Evolutionary conservation across 495 filamentous ascomycete genomes (phyloP).

Genomic region (Aspergillus cavernicola): DNA sequence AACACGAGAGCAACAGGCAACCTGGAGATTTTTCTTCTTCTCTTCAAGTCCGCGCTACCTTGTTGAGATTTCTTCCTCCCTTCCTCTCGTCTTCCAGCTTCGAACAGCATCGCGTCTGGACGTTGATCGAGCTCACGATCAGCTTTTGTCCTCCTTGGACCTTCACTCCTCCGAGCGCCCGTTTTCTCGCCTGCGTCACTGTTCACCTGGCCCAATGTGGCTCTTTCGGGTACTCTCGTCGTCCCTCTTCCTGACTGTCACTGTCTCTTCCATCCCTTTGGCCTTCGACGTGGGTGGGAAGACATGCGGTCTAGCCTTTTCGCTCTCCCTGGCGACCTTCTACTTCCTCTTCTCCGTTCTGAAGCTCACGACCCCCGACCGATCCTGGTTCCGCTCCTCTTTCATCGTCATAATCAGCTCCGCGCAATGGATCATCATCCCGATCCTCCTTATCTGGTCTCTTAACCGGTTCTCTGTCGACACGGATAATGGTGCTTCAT

Average conservation of each 20-base stretch:
- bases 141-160: slow-evolving; percentile 2
- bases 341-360: slow-evolving; percentile 84
- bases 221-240: slow-evolving; percentile 68
- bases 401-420: slow-evolving; percentile 60
- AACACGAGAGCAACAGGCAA: background rate
- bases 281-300: slow-evolving; percentile 96
- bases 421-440: slow-evolving; percentile 80
- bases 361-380: slow-evolving; percentile 75
- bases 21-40: no score
- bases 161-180: background rate
- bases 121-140: background rate
- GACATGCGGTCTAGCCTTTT: slow-evolving; percentile 89
- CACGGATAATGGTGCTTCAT: slow-evolving; percentile 61
- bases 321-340: slow-evolving; percentile 77
- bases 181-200: background rate
- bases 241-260: slow-evolving; percentile 77
- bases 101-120: background rate
- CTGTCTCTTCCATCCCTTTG: slow-evolving; percentile 89
- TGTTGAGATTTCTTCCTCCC: slow-evolving; percentile 1
- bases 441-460: slow-evolving; percentile 86
- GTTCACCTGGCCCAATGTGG: slow-evolving; percentile 53
- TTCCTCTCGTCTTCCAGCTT: background rate
- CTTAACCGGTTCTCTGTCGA: slow-evolving; percentile 92
- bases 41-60: background rate
- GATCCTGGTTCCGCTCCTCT: slow-evolving; percentile 66